Percentiles rank a stretch among this genome's conserved stretches.
phyloP scores from a whole-genome alignment of 2,329 filamentous ascomycete species.

The Ophiostoma ulmi region DNA sequence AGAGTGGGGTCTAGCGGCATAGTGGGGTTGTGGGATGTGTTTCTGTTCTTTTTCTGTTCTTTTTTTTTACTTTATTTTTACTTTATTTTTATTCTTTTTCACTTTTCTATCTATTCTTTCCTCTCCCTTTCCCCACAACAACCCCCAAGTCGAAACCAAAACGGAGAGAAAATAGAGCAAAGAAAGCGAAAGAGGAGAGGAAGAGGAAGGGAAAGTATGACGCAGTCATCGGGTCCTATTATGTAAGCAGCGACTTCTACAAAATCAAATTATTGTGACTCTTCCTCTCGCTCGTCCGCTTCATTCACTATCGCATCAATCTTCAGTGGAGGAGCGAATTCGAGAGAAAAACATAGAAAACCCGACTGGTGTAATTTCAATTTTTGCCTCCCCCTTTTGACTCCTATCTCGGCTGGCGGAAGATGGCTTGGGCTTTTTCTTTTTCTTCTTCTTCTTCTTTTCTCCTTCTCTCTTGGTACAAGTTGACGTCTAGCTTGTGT shows the following conservation, averaged over 20 bases:
- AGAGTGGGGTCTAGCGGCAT: constrained; percentile 3
- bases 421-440: not conserved
- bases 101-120: not conserved
- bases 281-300: too few relatives aligned
- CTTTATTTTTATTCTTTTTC: not conserved
- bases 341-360: not conserved
- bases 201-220: not conserved
- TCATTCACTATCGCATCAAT: too few relatives aligned
- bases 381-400: constrained; percentile 8
- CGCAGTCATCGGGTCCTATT: too few relatives aligned
- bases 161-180: not conserved
- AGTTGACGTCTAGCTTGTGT: too few relatives aligned
- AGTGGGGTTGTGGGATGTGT: not conserved
- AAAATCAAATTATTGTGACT: too few relatives aligned
- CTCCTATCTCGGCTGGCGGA: not conserved
- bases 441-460: not conserved
- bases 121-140: not conserved
- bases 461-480: too few relatives aligned
- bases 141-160: not conserved
- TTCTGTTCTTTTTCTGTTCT: not conserved
- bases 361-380: not conserved
- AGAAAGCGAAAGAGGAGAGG: not conserved
- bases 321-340: too few relatives aligned
- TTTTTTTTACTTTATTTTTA: not conserved
- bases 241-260: too few relatives aligned